Percentiles rank a stretch among this genome's conserved stretches.
phyloP scores from a whole-genome alignment of 345 rosid genomes.

The Iberis pinnata region DNA sequence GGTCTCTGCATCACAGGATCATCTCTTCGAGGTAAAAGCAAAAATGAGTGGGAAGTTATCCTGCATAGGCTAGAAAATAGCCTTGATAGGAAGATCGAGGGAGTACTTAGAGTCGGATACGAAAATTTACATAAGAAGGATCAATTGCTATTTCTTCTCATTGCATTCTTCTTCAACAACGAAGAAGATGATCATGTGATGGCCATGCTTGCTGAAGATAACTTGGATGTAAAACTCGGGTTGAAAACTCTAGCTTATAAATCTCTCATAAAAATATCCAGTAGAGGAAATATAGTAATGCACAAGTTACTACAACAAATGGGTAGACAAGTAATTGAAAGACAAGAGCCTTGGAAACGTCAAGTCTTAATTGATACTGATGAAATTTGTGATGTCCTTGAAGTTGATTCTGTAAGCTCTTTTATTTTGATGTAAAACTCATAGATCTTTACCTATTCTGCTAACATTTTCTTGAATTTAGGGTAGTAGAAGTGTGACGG shows the following conservation, averaged over 20 bases:
- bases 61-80: neutral
- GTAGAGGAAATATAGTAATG: neutral
- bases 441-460: too few relatives aligned
- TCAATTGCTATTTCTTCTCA: conserved; percentile 27
- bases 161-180: conserved; percentile 31
- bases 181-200: neutral
- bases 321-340: conserved; percentile 11
- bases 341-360: conserved; percentile 21
- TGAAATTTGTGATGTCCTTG: conserved; percentile 24
- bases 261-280: conserved; percentile 13
- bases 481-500: conserved; percentile 20
- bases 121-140: conserved; percentile 13
- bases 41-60: conserved; percentile 12
- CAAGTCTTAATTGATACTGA: conserved; percentile 6
- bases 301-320: conserved; percentile 27
- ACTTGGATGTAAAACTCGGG: neutral
- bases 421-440: neutral
- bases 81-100: conserved; percentile 5
- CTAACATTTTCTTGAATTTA: neutral
- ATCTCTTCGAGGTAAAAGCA: neutral
- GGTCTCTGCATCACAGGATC: conserved; percentile 32
- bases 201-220: neutral
- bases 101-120: conserved; percentile 22
- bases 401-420: conserved; percentile 7
- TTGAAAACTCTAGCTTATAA: conserved; percentile 5